A percentile compares a stretch with the other conserved stretches of the same genome.
Evolutionary conservation across 2,329 filamentous ascomycete species (phyloP).

Genomic region (Cryphonectria parasitica): DNA sequence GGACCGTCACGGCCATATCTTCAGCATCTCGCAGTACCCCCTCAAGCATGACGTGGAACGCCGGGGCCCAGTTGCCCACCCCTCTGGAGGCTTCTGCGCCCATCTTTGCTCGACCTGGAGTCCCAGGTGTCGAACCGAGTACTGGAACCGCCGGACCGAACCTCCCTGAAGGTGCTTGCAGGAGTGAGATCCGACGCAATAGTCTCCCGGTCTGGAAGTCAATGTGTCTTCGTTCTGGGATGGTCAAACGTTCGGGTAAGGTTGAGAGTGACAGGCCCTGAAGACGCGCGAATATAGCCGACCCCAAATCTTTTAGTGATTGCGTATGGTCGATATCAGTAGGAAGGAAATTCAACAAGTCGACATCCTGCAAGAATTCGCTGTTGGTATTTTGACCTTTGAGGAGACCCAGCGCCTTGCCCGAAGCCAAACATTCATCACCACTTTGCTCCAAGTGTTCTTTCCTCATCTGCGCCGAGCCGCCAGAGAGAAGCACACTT

Average conservation of each 20-base stretch:
- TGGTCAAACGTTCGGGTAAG: conserved; percentile 40
- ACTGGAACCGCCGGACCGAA: conserved; percentile 53
- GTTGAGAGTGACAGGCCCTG: conserved; percentile 45
- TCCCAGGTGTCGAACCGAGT: conserved; percentile 33
- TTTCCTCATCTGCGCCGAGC: not conserved
- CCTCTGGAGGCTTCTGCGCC: conserved; percentile 22
- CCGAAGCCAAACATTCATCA: not conserved
- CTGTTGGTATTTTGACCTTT: not conserved
- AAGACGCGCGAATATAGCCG: conserved; percentile 45
- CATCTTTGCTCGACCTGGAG: conserved; percentile 20
- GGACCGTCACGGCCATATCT: conserved; percentile 61
- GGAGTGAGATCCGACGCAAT: conserved; percentile 47
- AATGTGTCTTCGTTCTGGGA: conserved; percentile 42
- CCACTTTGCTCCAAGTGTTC: conserved; percentile 8
- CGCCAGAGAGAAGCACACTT: conserved; percentile 25
- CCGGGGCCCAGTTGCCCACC: conserved; percentile 56
- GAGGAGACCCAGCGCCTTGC: not conserved
- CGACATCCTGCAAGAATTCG: conserved; percentile 10
- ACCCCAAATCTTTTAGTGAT: conserved; percentile 34
- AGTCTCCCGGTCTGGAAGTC: conserved; percentile 54
- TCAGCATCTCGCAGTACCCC: conserved; percentile 62
- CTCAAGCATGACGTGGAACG: conserved; percentile 62
- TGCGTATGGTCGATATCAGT: conserved; percentile 45
- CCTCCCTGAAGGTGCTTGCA: conserved; percentile 50
- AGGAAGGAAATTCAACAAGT: conserved; percentile 44